Conservation (phyloP, 2,329 filamentous ascomycete species). For the Zymoseptoria ardabiliae region DNA sequence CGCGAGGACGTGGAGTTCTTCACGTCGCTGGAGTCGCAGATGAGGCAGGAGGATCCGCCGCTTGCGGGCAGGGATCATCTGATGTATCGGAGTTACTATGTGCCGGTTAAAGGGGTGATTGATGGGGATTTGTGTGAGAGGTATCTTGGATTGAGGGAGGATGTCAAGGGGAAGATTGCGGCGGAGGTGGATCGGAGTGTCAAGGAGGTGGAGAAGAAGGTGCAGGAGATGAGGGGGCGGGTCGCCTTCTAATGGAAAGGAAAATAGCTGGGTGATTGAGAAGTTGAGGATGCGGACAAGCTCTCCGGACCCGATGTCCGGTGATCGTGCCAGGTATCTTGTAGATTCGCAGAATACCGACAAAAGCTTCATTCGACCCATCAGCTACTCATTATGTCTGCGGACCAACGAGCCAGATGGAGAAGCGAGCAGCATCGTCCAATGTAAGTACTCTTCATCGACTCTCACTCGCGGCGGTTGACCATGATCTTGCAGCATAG, state of each 20-base stretch:
- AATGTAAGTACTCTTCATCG: not conserved
- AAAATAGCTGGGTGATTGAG: not conserved
- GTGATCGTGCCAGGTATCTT: not conserved
- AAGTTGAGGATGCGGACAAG: not conserved
- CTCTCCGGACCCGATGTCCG: not conserved
- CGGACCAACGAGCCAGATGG: not conserved
- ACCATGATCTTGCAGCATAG: too few relatives aligned
- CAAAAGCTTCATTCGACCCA: not conserved
- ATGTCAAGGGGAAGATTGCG: conserved; percentile 93
- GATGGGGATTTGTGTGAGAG: conserved; percentile 95
- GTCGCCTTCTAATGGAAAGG: conserved; percentile 28
- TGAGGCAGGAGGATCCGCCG: conserved; percentile 79
- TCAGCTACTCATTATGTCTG: not conserved
- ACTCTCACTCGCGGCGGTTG: too few relatives aligned
- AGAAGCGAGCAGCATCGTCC: not conserved
- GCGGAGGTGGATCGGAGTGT: conserved; percentile 86
- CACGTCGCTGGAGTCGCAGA: conserved; percentile 81
- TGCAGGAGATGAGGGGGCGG: conserved; percentile 42
- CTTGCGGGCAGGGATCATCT: conserved; percentile 89
- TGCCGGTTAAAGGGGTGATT: conserved; percentile 91
- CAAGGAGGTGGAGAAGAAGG: conserved; percentile 90
- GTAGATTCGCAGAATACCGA: not conserved
- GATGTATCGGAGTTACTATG: conserved; percentile 92
- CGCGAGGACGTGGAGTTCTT: conserved; percentile 97
- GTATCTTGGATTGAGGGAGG: conserved; percentile 72